Evolutionary conservation across 2,329 filamentous ascomycete genomes (phyloP).

Genomic region (Penicillium sp.): DNA sequence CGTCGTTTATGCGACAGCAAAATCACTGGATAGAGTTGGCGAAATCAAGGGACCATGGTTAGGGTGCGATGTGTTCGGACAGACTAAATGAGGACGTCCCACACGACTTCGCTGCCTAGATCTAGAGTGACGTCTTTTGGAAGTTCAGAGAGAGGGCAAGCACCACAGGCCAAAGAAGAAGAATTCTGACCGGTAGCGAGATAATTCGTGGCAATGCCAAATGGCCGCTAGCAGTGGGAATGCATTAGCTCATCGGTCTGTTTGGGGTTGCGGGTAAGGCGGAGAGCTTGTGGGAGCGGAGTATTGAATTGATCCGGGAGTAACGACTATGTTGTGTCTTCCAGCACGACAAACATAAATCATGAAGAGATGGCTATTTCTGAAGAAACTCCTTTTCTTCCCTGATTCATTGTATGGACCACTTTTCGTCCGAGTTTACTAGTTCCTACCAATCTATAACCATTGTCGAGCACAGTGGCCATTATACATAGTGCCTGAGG

Average conservation of each 20-base stretch:
- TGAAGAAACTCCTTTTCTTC: neutral
- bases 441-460: neutral
- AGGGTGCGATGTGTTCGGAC: constrained; percentile 12
- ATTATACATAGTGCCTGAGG: neutral
- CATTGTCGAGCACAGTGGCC: neutral
- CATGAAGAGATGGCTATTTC: neutral
- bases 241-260: constrained; percentile 30
- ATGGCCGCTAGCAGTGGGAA: constrained; percentile 15
- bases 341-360: neutral
- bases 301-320: constrained; percentile 21
- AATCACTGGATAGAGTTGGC: constrained; percentile 25
- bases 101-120: constrained; percentile 2
- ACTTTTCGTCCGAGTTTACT: neutral
- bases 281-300: constrained; percentile 28
- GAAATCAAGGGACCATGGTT: constrained; percentile 36
- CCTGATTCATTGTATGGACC: neutral
- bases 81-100: constrained; percentile 13
- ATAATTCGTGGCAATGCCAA: constrained; percentile 7
- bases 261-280: constrained; percentile 28
- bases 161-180: neutral
- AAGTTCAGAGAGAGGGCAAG: neutral
- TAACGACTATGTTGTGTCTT: neutral
- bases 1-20: constrained; percentile 20
- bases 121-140: constrained; percentile 2
- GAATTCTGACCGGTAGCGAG: constrained; percentile 1